These are phyloP conservation scores for Anisodus tanguticus DNA, from an alignment of 257 asterid species.

Conservation along the genomic window DNA sequence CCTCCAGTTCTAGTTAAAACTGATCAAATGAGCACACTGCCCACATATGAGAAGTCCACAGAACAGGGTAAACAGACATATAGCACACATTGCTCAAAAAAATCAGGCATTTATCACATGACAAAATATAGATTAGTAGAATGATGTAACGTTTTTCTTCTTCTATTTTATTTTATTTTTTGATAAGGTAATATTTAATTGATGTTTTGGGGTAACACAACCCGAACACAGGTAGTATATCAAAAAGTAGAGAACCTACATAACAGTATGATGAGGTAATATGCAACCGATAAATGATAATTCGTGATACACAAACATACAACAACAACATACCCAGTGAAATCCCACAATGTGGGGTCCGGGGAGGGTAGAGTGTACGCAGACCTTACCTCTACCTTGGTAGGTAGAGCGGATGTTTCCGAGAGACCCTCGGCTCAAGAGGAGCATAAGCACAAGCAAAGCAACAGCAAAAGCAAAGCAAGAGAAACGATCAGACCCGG, in stretches of 20 bases:
- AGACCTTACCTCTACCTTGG: too few relatives aligned
- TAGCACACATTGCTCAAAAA: not conserved
- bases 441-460: too few relatives aligned
- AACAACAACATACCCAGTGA: too few relatives aligned
- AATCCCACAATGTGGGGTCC: too few relatives aligned
- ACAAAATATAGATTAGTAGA: not conserved
- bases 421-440: too few relatives aligned
- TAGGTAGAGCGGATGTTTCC: too few relatives aligned
- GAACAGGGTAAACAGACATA: constrained; percentile 20
- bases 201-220: not conserved
- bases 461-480: too few relatives aligned
- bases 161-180: not conserved
- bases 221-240: not conserved
- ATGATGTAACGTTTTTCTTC: not conserved
- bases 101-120: not conserved
- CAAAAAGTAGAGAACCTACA: constrained; percentile 22
- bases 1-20: constrained; percentile 18
- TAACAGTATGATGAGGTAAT: not conserved
- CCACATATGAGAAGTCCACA: not conserved
- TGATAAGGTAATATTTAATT: not conserved
- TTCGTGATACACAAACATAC: not conserved
- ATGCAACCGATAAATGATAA: constrained; percentile 10
- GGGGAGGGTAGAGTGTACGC: too few relatives aligned
- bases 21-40: constrained; percentile 12
- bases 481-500: too few relatives aligned